A percentile compares a stretch with the other conserved stretches of the same genome.
Evolutionary conservation across 495 filamentous ascomycete genomes (phyloP).

Genomic region (Annulohypoxylon maeteangense): DNA sequence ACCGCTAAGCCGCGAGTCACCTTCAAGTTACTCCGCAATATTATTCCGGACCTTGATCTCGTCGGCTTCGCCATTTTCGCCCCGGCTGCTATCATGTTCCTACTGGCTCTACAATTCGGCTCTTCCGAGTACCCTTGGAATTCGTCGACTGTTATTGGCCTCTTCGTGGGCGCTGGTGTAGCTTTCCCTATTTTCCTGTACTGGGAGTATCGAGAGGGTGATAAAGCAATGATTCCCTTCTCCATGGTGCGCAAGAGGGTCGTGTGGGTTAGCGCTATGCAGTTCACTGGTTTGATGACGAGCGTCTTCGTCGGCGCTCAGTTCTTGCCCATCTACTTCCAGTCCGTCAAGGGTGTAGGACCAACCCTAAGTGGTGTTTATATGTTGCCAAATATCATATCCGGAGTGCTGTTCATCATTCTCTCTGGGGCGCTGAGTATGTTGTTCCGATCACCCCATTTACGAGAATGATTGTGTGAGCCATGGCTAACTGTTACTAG

Average conservation of each 20-base stretch:
- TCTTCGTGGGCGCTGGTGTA: conserved; percentile 59
- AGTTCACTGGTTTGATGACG: conserved; percentile 40
- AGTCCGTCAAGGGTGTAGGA: conserved; percentile 64
- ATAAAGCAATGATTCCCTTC: conserved; percentile 57
- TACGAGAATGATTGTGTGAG: not conserved
- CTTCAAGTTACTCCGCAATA: conserved; percentile 29
- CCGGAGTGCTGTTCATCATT: conserved; percentile 61
- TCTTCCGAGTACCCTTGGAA: conserved; percentile 62
- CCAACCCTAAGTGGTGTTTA: conserved; percentile 64
- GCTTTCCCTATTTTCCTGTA: conserved; percentile 54
- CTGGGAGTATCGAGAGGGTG: conserved; percentile 61
- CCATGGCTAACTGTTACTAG: conserved; percentile 43
- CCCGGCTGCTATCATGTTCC: conserved; percentile 57
- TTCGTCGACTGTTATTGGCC: conserved; percentile 50
- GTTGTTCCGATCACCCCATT: conserved; percentile 15
- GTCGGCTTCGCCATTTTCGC: conserved; percentile 62
- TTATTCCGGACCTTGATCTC: conserved; percentile 58
- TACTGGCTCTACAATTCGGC: conserved; percentile 66
- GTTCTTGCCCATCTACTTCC: conserved; percentile 76
- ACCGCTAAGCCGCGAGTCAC: conserved; percentile 38
- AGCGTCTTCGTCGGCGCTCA: conserved; percentile 46
- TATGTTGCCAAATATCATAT: conserved; percentile 63
- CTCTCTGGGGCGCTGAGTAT: conserved; percentile 60
- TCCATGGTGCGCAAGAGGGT: conserved; percentile 46
- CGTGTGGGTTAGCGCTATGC: conserved; percentile 48